These are phyloP conservation scores for Paramecium bursaria DNA, from an alignment of 73 alveolate species.

Conservation along the genomic window DNA sequence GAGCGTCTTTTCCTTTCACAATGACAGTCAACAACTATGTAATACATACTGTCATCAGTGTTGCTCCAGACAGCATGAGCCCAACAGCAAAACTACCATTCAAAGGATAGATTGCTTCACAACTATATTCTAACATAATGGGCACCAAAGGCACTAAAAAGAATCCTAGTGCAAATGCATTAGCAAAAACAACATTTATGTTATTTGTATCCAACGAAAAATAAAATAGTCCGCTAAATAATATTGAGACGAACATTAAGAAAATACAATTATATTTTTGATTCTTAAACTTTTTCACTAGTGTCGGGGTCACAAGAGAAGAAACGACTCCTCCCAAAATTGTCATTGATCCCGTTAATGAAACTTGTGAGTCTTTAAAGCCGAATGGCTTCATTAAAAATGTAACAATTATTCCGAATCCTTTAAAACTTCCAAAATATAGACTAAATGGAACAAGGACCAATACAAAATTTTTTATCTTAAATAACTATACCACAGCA, in stretches of 20 bases:
- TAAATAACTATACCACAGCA: neutral
- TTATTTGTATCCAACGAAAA: neutral
- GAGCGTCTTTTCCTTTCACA: constrained; percentile 45
- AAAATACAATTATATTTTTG: neutral
- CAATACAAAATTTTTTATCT: constrained; percentile 6
- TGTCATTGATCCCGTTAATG: constrained; percentile 30
- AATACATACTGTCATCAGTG: constrained; percentile 1
- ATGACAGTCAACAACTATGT: constrained; percentile 3
- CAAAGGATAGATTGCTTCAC: constrained; percentile 44
- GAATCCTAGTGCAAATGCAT: constrained; percentile 13
- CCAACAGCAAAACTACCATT: constrained; percentile 54
- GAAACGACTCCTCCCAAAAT: constrained; percentile 34
- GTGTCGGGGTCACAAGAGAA: neutral
- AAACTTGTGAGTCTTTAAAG: neutral
- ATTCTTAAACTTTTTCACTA: constrained; percentile 21
- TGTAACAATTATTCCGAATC: constrained; percentile 25
- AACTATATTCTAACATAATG: constrained; percentile 36
- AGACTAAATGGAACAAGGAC: constrained; percentile 10
- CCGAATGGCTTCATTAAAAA: constrained; percentile 59
- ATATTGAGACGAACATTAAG: neutral
- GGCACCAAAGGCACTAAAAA: constrained; percentile 51
- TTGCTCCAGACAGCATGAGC: constrained; percentile 16
- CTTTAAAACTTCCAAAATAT: constrained; percentile 47
- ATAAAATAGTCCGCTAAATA: neutral
- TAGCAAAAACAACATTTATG: neutral